Evolutionary conservation across 148 eudicot species (phyloP), one percentile per base, ranked within the genome.

Genomic region (Camellia granthamiana): DNA sequence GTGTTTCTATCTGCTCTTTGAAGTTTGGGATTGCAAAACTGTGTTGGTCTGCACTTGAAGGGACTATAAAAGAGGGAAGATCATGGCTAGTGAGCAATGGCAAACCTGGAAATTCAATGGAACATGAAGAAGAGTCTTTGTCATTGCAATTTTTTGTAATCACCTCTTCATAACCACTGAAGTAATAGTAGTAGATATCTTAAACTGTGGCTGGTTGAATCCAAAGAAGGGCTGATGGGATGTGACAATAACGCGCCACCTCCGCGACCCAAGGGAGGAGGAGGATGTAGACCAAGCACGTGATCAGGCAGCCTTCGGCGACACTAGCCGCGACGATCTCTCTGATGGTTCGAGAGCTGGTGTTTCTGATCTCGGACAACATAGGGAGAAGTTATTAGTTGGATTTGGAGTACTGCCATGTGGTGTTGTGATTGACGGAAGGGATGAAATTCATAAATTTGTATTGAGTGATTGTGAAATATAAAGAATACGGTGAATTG

Each of bases 131-230:
- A 30, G 38, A 30, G 38, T 30, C 38, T 30, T 30, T 30, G 78
- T 87, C 83, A 30, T 30, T 30, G 38, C 38, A 30, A 30, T 5
- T 49, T 3, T 84, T 78, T 0, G 8, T 11, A 6, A 91, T 83
- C 0, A 74, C 78, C 30, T 83, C 84, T 7, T 60, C 69, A 12
- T 78, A 86, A 0, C 88, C 90, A 54, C 83, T 76, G 79, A 89
- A 88, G 69, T 87, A 90, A 56, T 83, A 83, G 72, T 91, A 89
- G 77, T 87, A 92, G 14, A 91, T 79, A n/a, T 76, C 79, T 47
- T 92, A 79, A 0, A 88, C 84, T 0, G 87, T 58, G 41, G 94
- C 92, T 0, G 97, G 90, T 81, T 92, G 97, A 52, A 89, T 87
- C 94, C 93, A 92, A 0, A 91, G 73, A 0, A 87, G 83, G 0